Percentiles rank a stretch among this genome's conserved stretches.
phyloP scores from a whole-genome alignment of 345 rosid genomes.

The Salix koriyanagi region DNA sequence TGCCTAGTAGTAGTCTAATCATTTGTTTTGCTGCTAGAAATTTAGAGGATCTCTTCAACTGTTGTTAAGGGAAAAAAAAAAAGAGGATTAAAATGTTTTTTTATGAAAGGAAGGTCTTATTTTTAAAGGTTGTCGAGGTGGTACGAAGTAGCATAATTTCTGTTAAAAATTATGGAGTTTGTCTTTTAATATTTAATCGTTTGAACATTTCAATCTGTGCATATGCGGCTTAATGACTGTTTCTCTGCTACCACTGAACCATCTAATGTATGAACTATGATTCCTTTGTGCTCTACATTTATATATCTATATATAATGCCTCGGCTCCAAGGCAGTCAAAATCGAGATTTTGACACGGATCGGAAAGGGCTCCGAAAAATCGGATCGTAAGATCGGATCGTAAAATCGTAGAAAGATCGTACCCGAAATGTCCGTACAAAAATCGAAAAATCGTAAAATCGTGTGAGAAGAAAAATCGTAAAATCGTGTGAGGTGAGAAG shows the following conservation, averaged over 20 bases:
- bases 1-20: background rate
- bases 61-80: background rate
- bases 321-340: too few species aligned
- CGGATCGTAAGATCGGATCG: too few species aligned
- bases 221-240: background rate
- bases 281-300: background rate
- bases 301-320: background rate
- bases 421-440: too few species aligned
- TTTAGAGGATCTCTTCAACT: background rate
- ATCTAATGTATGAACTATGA: background rate
- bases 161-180: background rate
- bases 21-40: background rate
- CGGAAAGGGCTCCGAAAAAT: too few species aligned
- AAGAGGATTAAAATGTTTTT: background rate
- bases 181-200: background rate
- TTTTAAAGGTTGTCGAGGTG: background rate
- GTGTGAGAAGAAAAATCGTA: too few species aligned
- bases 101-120: background rate
- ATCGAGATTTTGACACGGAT: too few species aligned
- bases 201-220: background rate
- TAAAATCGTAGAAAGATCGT: too few species aligned
- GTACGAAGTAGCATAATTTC: background rate
- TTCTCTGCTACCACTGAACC: background rate
- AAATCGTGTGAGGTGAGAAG: too few species aligned
- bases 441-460: too few species aligned